Evolutionary conservation across 176 grass and related monocot species (phyloP).

Genomic region (Phoenix roebelenii): DNA sequence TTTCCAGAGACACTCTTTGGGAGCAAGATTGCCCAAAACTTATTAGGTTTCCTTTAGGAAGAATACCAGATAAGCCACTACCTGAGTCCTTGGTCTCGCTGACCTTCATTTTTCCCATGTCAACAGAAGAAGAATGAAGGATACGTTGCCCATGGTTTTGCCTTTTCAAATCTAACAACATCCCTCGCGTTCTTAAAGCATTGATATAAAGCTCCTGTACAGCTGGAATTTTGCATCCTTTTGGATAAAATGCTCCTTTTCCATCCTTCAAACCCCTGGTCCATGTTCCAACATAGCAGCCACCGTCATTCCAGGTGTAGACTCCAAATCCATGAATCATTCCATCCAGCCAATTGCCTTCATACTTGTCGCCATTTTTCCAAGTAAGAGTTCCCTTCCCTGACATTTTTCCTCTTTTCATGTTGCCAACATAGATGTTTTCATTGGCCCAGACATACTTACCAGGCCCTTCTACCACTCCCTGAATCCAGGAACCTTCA

Average conservation of each 20-base stretch:
- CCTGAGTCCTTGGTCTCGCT: conserved; percentile 24
- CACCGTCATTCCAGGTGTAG: conserved; percentile 69
- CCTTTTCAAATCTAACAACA: conserved; percentile 64
- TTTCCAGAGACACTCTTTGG: conserved; percentile 77
- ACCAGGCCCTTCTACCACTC: conserved; percentile 68
- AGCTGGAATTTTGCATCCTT: conserved; percentile 70
- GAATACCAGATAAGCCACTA: conserved; percentile 3
- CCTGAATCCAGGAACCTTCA: conserved; percentile 93
- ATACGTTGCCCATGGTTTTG: conserved; percentile 60
- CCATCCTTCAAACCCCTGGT: conserved; percentile 93
- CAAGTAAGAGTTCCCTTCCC: conserved; percentile 88
- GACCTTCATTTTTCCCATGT: conserved; percentile 78
- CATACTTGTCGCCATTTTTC: conserved; percentile 83
- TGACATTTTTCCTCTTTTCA: conserved; percentile 82
- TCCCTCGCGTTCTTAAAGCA: conserved; percentile 62
- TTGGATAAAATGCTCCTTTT: conserved; percentile 87
- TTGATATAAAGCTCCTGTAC: conserved; percentile 54
- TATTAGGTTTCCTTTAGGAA: conserved; percentile 26
- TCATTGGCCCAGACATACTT: conserved; percentile 82
- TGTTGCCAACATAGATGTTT: conserved; percentile 67
- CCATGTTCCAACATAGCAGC: conserved; percentile 85
- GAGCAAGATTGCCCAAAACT: conserved; percentile 20
- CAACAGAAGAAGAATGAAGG: conserved; percentile 63
- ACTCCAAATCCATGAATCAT: conserved; percentile 87
- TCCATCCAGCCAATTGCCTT: conserved; percentile 87